Evolutionary conservation across 768 basidiomycete species (phyloP).

Genomic region (Trichaptum fuscoviolaceum): DNA sequence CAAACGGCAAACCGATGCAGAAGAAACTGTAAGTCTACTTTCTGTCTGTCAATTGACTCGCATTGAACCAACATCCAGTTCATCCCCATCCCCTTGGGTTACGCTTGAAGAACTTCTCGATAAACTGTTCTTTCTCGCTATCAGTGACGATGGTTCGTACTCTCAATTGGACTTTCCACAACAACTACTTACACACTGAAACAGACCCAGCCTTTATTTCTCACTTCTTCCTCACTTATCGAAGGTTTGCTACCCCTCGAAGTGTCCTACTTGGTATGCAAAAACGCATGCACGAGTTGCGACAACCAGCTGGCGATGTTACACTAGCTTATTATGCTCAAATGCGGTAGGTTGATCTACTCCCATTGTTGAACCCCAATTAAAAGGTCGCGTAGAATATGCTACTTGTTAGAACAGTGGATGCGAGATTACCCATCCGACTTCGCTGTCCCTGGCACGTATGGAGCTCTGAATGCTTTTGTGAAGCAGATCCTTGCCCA

Average conservation of each 20-base stretch:
- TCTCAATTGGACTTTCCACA: neutral
- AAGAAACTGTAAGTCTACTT: conserved; percentile 47
- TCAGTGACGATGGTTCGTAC: conserved; percentile 74
- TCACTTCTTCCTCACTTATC: conserved; percentile 80
- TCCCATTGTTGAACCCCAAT: neutral
- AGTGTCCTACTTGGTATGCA: conserved; percentile 82
- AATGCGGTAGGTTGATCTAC: conserved; percentile 57
- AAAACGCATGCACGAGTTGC: conserved; percentile 75
- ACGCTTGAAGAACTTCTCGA: conserved; percentile 76
- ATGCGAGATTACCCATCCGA: conserved; percentile 70
- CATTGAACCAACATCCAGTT: conserved; percentile 28
- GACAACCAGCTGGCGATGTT: conserved; percentile 66
- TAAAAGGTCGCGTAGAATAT: conserved; percentile 49
- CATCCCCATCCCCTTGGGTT: conserved; percentile 65
- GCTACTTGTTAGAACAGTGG: conserved; percentile 74
- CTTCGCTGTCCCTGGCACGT: conserved; percentile 72
- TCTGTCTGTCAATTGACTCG: conserved; percentile 1
- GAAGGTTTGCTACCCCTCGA: conserved; percentile 76
- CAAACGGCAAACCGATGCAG: conserved; percentile 29
- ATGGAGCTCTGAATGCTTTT: conserved; percentile 66
- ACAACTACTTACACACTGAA: conserved; percentile 10
- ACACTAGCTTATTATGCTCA: conserved; percentile 87
- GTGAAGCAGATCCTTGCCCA: conserved; percentile 77
- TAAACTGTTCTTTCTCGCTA: conserved; percentile 74
- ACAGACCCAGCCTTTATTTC: conserved; percentile 72